Conservation (phyloP, 208 protist species). For the Leishmania amazonensis region DNA sequence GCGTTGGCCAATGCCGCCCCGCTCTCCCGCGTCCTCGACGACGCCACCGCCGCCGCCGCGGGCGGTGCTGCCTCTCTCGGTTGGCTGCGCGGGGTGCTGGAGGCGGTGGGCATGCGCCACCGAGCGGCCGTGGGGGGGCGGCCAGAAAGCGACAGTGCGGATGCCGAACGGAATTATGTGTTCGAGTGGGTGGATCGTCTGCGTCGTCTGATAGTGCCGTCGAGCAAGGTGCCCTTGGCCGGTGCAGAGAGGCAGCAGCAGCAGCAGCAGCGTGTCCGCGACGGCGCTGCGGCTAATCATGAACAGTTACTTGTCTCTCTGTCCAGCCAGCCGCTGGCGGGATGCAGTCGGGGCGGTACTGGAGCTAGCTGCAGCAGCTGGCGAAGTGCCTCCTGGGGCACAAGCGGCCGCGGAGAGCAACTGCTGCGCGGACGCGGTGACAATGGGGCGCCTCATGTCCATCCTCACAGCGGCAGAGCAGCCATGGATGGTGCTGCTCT, state of each 20-base stretch:
- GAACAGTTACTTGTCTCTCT: conserved; percentile 36
- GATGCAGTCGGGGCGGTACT: conserved; percentile 27
- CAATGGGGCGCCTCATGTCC: conserved; percentile 23
- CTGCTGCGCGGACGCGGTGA: conserved; percentile 7
- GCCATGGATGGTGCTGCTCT: conserved; percentile 28
- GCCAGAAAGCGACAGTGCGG: not conserved
- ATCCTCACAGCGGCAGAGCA: conserved; percentile 22
- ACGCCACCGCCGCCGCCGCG: not conserved
- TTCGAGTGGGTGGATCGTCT: conserved; percentile 32
- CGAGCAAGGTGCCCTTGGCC: not conserved
- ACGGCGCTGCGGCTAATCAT: conserved; percentile 26
- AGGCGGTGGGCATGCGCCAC: conserved; percentile 19
- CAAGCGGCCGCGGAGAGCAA: not conserved
- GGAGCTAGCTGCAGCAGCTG: not conserved
- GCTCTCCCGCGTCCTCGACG: conserved; percentile 14
- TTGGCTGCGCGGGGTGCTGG: conserved; percentile 32
- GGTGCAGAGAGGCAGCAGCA: not conserved
- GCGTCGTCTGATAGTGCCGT: conserved; percentile 4
- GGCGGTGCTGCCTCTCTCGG: conserved; percentile 4
- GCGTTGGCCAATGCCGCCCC: conserved; percentile 30
- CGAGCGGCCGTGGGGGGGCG: conserved; percentile 9
- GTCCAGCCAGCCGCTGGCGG: conserved; percentile 34
- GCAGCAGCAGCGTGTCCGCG: not conserved
- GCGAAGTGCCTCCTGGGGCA: not conserved
- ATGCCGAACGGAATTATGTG: conserved; percentile 1